Conservation (phyloP, 768 basidiomycete genomes). For the Dacryopinax primogenitus region DNA sequence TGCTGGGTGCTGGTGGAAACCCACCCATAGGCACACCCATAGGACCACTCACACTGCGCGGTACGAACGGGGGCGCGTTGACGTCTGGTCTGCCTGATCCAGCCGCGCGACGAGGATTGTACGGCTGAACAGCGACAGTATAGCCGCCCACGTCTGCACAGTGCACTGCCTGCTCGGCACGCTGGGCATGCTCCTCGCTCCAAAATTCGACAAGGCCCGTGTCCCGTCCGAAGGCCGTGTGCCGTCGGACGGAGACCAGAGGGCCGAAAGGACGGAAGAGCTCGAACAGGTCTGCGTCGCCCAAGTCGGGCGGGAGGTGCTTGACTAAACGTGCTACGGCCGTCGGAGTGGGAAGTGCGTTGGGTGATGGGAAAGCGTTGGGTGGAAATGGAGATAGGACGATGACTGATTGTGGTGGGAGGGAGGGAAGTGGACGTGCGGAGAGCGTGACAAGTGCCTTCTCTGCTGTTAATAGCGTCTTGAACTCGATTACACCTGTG, state of each 20-base stretch:
- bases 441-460: constrained; percentile 79
- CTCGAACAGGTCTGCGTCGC: constrained; percentile 67
- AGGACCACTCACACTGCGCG: not conserved
- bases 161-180: constrained; percentile 59
- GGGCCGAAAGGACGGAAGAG: constrained; percentile 75
- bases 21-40: not conserved
- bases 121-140: constrained; percentile 9
- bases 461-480: constrained; percentile 44
- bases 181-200: constrained; percentile 70
- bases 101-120: not conserved
- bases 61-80: constrained; percentile 40
- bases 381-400: constrained; percentile 75
- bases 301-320: constrained; percentile 57
- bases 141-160: constrained; percentile 7
- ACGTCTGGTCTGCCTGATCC: not conserved
- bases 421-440: constrained; percentile 52
- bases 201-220: constrained; percentile 74
- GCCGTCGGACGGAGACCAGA: constrained; percentile 54
- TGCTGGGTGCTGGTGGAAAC: not conserved
- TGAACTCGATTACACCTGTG: constrained; percentile 68
- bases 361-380: constrained; percentile 47
- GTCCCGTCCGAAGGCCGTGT: constrained; percentile 63
- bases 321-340: constrained; percentile 74
- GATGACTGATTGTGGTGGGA: constrained; percentile 46
- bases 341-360: constrained; percentile 58